These are phyloP conservation scores for Plasmodium adleri DNA, from an alignment of 169 alveolate species.

Conservation along the genomic window DNA sequence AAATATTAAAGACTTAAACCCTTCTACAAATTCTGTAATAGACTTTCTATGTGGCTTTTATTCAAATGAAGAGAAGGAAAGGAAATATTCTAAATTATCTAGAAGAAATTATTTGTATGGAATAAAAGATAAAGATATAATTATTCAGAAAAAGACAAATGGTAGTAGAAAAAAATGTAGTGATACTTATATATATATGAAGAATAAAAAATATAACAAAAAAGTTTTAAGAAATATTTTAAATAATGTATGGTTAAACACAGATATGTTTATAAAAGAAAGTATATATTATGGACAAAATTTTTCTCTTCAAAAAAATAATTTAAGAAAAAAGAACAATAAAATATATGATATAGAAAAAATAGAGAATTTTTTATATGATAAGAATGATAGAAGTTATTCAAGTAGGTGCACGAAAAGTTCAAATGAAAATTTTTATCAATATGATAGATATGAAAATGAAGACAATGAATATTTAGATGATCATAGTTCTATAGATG, in stretches of 20 bases:
- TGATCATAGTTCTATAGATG: slow-evolving; percentile 3
- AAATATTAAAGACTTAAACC: slow-evolving; percentile 34
- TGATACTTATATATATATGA: slow-evolving; percentile 27
- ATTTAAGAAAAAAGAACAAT: slow-evolving; percentile 3
- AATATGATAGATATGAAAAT: too few species aligned
- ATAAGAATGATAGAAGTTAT: slow-evolving; percentile 10
- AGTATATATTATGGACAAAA: slow-evolving; percentile 42
- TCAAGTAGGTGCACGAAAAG: slow-evolving; percentile 3
- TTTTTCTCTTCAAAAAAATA: slow-evolving; percentile 19
- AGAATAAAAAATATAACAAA: slow-evolving; percentile 36
- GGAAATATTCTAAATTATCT: not conserved
- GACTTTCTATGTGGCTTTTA: slow-evolving; percentile 37
- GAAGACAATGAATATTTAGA: too few species aligned
- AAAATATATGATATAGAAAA: slow-evolving; percentile 7
- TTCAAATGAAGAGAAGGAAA: slow-evolving; percentile 1
- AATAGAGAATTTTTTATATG: slow-evolving; percentile 19
- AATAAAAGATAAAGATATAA: not conserved
- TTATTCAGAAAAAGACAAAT: not conserved
- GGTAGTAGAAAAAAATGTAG: slow-evolving; percentile 3
- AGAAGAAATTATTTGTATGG: not conserved
- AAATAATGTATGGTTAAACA: slow-evolving; percentile 63
- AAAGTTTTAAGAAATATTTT: slow-evolving; percentile 26
- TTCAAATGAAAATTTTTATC: too few species aligned
- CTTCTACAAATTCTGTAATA: slow-evolving; percentile 33
- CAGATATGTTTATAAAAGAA: slow-evolving; percentile 56